phyloP scores from a whole-genome alignment of 2,329 filamentous ascomycete species.

The Cyphellophora attinorum region DNA sequence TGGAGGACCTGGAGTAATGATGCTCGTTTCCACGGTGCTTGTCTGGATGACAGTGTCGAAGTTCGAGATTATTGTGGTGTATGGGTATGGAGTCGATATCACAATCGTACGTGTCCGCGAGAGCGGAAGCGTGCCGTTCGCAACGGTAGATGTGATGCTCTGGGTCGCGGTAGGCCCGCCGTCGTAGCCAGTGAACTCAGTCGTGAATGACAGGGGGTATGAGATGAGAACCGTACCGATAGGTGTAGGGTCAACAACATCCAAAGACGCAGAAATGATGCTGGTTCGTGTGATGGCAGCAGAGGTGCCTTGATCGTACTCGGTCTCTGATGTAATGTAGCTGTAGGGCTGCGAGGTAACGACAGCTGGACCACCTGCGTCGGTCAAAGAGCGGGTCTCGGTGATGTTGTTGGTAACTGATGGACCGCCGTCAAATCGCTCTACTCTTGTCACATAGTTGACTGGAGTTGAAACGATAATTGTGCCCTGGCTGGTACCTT shows the following conservation, averaged over 20 bases:
- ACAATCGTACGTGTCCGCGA: background rate
- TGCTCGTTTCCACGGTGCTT: background rate
- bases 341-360: background rate
- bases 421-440: background rate
- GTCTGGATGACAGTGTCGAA: background rate
- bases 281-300: background rate
- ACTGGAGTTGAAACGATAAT: conserved; percentile 1
- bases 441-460: background rate
- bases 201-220: background rate
- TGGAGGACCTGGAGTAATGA: background rate
- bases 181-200: background rate
- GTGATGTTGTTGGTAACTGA: background rate
- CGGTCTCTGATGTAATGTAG: background rate
- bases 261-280: background rate
- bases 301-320: background rate
- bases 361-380: background rate
- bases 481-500: background rate
- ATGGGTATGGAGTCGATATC: background rate
- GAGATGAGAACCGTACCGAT: background rate
- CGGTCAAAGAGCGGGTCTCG: background rate
- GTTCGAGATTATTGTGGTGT: background rate
- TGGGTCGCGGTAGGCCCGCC: background rate
- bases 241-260: background rate
- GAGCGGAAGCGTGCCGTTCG: background rate
- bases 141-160: background rate